Evolutionary conservation across 768 basidiomycete genomes (phyloP).

Genomic region (Fomitopsis pulvina): DNA sequence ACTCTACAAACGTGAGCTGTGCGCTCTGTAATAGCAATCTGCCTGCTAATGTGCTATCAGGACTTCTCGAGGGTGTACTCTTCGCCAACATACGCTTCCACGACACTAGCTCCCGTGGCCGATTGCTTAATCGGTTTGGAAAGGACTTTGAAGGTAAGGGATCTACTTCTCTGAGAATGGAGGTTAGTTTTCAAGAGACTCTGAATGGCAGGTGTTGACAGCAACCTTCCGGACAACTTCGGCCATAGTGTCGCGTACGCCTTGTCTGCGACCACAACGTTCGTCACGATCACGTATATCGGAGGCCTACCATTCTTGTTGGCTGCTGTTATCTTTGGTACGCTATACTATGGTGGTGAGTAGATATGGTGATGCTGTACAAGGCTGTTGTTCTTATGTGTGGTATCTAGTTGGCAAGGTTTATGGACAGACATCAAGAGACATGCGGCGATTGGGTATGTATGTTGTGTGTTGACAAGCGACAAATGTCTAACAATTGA

Average conservation of each 20-base stretch:
- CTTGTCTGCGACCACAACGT: slow-evolving; percentile 63
- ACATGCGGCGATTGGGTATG: slow-evolving; percentile 73
- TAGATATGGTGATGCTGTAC: no score
- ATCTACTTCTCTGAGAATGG: background rate
- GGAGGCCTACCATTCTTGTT: slow-evolving; percentile 74
- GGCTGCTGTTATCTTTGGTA: slow-evolving; percentile 47
- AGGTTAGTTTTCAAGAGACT: background rate
- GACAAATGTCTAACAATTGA: no score
- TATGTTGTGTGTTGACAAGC: slow-evolving; percentile 13
- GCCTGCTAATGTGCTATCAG: slow-evolving; percentile 19
- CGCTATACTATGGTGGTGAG: slow-evolving; percentile 68
- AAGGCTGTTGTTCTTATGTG: background rate
- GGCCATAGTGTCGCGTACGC: slow-evolving; percentile 69
- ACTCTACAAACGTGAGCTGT: slow-evolving; percentile 58
- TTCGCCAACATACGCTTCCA: slow-evolving; percentile 92
- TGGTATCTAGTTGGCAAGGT: slow-evolving; percentile 32
- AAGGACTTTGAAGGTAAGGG: slow-evolving; percentile 77
- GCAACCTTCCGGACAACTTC: slow-evolving; percentile 77
- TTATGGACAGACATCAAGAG: slow-evolving; percentile 71
- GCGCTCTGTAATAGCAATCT: background rate
- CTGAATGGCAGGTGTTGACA: slow-evolving; percentile 61
- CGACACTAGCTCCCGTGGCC: slow-evolving; percentile 83
- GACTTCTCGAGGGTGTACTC: slow-evolving; percentile 72
- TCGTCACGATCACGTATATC: slow-evolving; percentile 68
- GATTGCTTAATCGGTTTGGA: slow-evolving; percentile 77